A percentile compares a stretch with the other conserved stretches of the same genome.
phyloP scores from a whole-genome alignment of 345 rosid genomes.

The Hibiscus syriacus region DNA sequence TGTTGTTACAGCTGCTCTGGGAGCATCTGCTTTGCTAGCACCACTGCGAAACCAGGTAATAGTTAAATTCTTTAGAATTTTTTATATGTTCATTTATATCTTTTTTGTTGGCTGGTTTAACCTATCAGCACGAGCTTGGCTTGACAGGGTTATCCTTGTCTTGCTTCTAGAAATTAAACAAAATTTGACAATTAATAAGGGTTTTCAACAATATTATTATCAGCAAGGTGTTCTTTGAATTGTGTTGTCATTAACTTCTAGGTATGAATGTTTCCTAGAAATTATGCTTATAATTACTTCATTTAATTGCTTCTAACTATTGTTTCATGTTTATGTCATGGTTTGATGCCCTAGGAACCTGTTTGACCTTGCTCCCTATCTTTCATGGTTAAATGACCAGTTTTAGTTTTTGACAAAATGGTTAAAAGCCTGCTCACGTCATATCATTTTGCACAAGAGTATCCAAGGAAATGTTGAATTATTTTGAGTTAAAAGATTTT shows the following conservation, averaged over 20 bases:
- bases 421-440: neutral
- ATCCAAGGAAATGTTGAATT: neutral
- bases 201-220: neutral
- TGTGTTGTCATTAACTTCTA: neutral
- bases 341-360: neutral
- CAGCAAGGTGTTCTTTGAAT: neutral
- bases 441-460: neutral
- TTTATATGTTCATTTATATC: neutral
- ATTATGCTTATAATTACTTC: neutral
- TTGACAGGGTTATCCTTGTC: neutral
- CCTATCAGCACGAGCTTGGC: neutral
- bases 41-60: conserved; percentile 57
- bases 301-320: neutral
- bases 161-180: neutral
- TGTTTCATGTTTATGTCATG: neutral
- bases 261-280: neutral
- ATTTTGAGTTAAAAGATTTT: neutral
- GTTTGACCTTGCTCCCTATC: neutral
- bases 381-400: neutral
- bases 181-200: neutral
- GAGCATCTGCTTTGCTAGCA: conserved; percentile 77
- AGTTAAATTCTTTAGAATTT: conserved; percentile 10
- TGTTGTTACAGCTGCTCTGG: conserved; percentile 85
- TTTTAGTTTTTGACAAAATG: neutral
- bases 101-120: neutral